Percentiles rank a stretch among this genome's conserved stretches.
phyloP scores from a whole-genome alignment of 345 rosid species.

The Citropsis articulata region DNA sequence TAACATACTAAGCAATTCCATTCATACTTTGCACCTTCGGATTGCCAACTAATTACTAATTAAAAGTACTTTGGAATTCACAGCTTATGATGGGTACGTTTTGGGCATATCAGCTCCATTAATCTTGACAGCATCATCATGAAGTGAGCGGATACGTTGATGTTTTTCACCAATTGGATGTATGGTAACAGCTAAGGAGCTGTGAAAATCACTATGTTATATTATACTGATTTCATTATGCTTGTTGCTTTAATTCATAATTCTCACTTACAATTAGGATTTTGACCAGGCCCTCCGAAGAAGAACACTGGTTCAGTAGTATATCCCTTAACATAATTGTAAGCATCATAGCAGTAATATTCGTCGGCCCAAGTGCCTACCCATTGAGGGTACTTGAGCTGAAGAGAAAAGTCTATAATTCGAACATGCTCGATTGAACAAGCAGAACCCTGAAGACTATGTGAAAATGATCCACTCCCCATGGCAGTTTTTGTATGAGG shows the following conservation, averaged over 20 bases:
- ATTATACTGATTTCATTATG: neutral
- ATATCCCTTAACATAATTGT: slow-evolving; percentile 5
- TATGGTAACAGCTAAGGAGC: neutral
- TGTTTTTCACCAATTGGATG: too few species aligned
- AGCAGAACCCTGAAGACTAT: neutral
- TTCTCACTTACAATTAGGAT: slow-evolving; percentile 24
- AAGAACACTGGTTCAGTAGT: slow-evolving; percentile 31
- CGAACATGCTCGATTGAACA: slow-evolving; percentile 34
- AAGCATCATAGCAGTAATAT: slow-evolving; percentile 28
- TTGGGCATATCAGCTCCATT: neutral
- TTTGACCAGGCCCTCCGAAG: slow-evolving; percentile 52
- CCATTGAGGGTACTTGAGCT: slow-evolving; percentile 37
- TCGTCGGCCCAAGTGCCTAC: slow-evolving; percentile 26
- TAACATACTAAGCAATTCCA: neutral
- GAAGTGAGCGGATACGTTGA: neutral
- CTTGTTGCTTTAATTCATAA: neutral
- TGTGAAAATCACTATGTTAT: neutral
- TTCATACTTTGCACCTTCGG: neutral
- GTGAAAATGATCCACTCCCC: slow-evolving; percentile 46
- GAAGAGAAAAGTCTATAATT: slow-evolving; percentile 36
- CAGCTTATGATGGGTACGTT: neutral
- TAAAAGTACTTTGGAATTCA: neutral
- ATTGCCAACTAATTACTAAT: neutral
- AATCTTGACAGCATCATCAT: neutral
- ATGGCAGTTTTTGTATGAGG: slow-evolving; percentile 55